Conservation (phyloP, 768 basidiomycete species). For the Fomitopsis serialis region DNA sequence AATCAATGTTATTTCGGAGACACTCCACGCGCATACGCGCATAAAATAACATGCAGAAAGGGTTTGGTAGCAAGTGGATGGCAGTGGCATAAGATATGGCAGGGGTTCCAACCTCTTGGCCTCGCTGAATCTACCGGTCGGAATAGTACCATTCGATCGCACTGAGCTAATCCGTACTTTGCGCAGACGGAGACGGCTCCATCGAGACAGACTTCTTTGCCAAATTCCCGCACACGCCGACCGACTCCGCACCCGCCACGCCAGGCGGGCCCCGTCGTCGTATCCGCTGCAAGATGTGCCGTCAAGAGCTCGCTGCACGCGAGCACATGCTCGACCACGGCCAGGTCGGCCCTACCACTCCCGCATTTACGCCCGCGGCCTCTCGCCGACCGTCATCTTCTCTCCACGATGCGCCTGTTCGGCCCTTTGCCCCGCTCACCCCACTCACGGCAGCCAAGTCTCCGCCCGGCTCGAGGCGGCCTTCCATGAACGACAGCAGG, state of each 20-base stretch:
- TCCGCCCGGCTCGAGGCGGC: slow-evolving; percentile 33
- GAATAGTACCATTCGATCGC: too few species aligned
- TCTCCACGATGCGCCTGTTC: slow-evolving; percentile 10
- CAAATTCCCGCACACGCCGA: slow-evolving; percentile 60
- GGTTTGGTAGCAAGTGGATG: too few species aligned
- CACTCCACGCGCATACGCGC: too few species aligned
- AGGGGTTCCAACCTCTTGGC: too few species aligned
- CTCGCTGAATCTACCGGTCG: too few species aligned
- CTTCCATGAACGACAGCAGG: slow-evolving; percentile 22
- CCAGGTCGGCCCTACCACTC: slow-evolving; percentile 66
- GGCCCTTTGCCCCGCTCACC: slow-evolving; percentile 5
- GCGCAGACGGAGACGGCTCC: slow-evolving; percentile 69
- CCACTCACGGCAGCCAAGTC: neutral
- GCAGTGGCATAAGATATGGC: too few species aligned
- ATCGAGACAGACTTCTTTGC: slow-evolving; percentile 74
- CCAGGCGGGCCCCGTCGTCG: slow-evolving; percentile 54
- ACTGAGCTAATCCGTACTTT: too few species aligned
- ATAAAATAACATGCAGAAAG: too few species aligned
- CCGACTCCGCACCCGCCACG: slow-evolving; percentile 54
- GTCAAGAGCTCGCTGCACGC: slow-evolving; percentile 81
- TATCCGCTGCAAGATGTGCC: slow-evolving; percentile 91
- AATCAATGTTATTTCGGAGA: too few species aligned
- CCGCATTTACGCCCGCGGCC: slow-evolving; percentile 37
- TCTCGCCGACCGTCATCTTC: slow-evolving; percentile 33
- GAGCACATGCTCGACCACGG: slow-evolving; percentile 94